Percentiles rank a stretch among this genome's conserved stretches.
Evolutionary conservation across 2,329 filamentous ascomycete species (phyloP).

Genomic region (Colletotrichum sp.): DNA sequence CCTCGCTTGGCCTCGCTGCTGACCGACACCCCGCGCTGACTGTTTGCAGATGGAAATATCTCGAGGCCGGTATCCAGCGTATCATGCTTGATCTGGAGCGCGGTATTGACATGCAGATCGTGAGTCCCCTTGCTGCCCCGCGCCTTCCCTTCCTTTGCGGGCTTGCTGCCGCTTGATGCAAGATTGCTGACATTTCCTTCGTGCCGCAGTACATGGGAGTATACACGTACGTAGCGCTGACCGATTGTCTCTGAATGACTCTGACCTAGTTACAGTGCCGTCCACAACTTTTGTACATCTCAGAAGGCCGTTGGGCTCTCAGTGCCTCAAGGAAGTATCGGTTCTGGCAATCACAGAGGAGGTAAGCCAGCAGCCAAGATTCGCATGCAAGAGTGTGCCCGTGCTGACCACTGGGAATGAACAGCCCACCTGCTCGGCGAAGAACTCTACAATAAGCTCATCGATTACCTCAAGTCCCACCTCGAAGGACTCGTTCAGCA

Average conservation of each 20-base stretch:
- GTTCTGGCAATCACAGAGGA: conserved; percentile 69
- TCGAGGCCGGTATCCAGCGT: conserved; percentile 85
- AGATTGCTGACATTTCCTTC: conserved; percentile 5
- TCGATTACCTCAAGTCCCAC: conserved; percentile 81
- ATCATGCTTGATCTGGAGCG: conserved; percentile 94
- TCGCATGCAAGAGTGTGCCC: neutral
- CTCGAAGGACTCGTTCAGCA: conserved; percentile 72
- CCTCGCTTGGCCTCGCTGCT: neutral
- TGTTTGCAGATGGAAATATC: conserved; percentile 77
- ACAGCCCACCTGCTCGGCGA: conserved; percentile 92
- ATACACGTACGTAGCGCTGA: conserved; percentile 69
- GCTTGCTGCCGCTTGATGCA: neutral
- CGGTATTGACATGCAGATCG: conserved; percentile 91
- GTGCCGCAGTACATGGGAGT: conserved; percentile 83
- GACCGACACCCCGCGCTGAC: conserved; percentile 18
- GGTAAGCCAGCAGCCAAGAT: conserved; percentile 47
- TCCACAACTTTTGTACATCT: conserved; percentile 99
- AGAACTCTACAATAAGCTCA: conserved; percentile 92
- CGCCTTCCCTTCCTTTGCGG: conserved; percentile 3
- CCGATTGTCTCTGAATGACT: neutral
- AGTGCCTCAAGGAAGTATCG: conserved; percentile 33
- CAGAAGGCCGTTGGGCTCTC: conserved; percentile 83
- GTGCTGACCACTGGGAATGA: conserved; percentile 1
- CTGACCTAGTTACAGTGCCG: conserved; percentile 65
- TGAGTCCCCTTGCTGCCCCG: conserved; percentile 43